Evolutionary conservation across 208 protist genomes (phyloP).

Genomic region (Acanthamoeba lugdunensis): DNA sequence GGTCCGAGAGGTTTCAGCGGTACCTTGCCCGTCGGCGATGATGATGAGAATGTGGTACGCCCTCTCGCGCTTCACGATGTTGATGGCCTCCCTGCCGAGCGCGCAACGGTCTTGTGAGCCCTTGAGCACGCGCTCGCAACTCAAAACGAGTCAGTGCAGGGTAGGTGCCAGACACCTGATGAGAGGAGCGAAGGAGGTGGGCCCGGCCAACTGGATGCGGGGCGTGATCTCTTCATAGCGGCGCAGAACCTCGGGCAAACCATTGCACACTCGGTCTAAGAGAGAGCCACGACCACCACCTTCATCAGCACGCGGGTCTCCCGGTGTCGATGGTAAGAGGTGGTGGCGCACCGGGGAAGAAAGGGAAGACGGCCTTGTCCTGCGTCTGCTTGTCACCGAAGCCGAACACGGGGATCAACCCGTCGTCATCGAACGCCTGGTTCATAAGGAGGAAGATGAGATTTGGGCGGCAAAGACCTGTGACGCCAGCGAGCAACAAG

Average conservation of each 20-base stretch:
- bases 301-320: neutral
- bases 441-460: neutral
- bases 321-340: neutral
- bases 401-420: slow-evolving; percentile 81
- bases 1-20: too few relatives aligned
- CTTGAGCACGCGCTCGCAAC: too few relatives aligned
- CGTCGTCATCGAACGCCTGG: slow-evolving; percentile 86
- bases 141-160: neutral
- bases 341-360: slow-evolving; percentile 67
- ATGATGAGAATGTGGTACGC: slow-evolving; percentile 88
- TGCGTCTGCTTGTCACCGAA: slow-evolving; percentile 78
- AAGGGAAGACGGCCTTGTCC: slow-evolving; percentile 85
- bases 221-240: slow-evolving; percentile 83
- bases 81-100: slow-evolving; percentile 76
- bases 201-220: slow-evolving; percentile 80
- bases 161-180: neutral
- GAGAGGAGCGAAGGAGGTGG: slow-evolving; percentile 86
- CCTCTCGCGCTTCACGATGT: slow-evolving; percentile 77
- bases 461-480: neutral
- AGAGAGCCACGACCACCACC: too few relatives aligned
- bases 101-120: too few relatives aligned
- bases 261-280: slow-evolving; percentile 9
- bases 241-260: slow-evolving; percentile 77
- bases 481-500: neutral
- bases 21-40: slow-evolving; percentile 86